These are phyloP conservation scores for Lasiosphaeria hispida DNA, from an alignment of 495 filamentous ascomycete genomes.

Conservation along the genomic window DNA sequence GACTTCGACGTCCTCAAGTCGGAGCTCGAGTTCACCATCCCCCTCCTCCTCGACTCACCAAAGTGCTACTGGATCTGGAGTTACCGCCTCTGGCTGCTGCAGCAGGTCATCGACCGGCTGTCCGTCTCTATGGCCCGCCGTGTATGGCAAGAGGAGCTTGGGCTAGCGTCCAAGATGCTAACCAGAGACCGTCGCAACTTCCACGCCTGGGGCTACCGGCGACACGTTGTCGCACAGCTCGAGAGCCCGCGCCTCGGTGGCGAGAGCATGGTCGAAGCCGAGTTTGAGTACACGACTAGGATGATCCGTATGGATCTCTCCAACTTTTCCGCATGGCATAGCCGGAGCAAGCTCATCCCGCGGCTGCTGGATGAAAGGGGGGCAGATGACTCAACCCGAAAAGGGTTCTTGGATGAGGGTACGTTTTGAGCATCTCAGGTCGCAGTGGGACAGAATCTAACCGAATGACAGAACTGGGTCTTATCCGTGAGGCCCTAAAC, in stretches of 20 bases:
- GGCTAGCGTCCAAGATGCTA: constrained; percentile 80
- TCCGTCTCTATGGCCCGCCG: constrained; percentile 49
- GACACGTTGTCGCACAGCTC: constrained; percentile 66
- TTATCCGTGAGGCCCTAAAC: constrained; percentile 72
- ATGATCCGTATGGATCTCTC: constrained; percentile 81
- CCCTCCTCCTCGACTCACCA: constrained; percentile 76
- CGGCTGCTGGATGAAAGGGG: constrained; percentile 65
- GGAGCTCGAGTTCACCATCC: constrained; percentile 78
- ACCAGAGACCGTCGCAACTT: constrained; percentile 86
- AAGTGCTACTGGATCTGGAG: constrained; percentile 99
- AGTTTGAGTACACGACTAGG: constrained; percentile 84
- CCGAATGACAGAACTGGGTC: constrained; percentile 56
- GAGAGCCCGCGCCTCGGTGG: constrained; percentile 55
- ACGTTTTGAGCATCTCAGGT: constrained; percentile 15
- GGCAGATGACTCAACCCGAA: constrained; percentile 60
- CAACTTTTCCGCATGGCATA: constrained; percentile 98
- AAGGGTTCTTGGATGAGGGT: constrained; percentile 72
- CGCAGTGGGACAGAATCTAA: neutral
- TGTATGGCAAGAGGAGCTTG: constrained; percentile 82
- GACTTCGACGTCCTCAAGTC: constrained; percentile 43
- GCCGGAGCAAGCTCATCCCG: constrained; percentile 77
- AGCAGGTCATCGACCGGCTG: constrained; percentile 64
- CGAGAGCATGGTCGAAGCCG: constrained; percentile 65
- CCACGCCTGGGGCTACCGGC: constrained; percentile 93
- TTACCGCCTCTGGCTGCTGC: constrained; percentile 84